These are phyloP conservation scores for Thermochaetoides dissita DNA, from an alignment of 2,329 filamentous ascomycete genomes.

Conservation along the genomic window DNA sequence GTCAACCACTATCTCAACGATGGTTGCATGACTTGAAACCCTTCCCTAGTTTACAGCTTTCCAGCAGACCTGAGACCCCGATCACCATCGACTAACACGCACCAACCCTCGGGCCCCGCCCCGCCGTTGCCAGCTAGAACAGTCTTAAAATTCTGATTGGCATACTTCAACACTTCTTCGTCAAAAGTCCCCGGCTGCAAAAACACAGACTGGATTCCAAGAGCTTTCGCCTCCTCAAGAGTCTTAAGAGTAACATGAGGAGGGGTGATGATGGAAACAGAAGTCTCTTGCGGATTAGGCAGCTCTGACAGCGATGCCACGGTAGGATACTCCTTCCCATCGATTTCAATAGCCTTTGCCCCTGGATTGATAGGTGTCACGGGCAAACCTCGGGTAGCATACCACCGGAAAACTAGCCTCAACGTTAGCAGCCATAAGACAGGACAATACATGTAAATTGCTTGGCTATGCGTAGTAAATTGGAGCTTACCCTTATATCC, in stretches of 20 bases:
- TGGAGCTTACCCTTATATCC: constrained; percentile 62
- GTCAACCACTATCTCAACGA: too few species aligned
- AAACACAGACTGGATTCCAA: constrained; percentile 66
- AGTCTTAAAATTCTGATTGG: constrained; percentile 49
- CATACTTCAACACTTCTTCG: constrained; percentile 57
- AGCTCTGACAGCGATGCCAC: constrained; percentile 53
- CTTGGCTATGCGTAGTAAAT: neutral
- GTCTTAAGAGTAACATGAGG: constrained; percentile 62
- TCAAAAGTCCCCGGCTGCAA: constrained; percentile 85
- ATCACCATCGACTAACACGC: constrained; percentile 74
- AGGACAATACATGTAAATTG: neutral
- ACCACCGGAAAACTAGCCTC: constrained; percentile 74
- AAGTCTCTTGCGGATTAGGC: constrained; percentile 52
- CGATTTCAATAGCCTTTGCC: constrained; percentile 48
- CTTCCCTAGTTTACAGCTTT: constrained; percentile 9
- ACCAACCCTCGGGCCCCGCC: constrained; percentile 63
- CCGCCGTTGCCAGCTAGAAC: constrained; percentile 55
- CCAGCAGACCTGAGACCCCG: constrained; percentile 42
- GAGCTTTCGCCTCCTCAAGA: constrained; percentile 60
- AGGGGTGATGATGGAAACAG: constrained; percentile 76
- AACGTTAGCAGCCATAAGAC: neutral
- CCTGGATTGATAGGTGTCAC: constrained; percentile 76
- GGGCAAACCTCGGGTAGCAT: constrained; percentile 59
- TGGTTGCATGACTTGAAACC: neutral
- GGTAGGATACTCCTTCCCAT: constrained; percentile 44